phyloP scores from a whole-genome alignment of 345 rosid species.

The Lumnitzera racemosa region DNA sequence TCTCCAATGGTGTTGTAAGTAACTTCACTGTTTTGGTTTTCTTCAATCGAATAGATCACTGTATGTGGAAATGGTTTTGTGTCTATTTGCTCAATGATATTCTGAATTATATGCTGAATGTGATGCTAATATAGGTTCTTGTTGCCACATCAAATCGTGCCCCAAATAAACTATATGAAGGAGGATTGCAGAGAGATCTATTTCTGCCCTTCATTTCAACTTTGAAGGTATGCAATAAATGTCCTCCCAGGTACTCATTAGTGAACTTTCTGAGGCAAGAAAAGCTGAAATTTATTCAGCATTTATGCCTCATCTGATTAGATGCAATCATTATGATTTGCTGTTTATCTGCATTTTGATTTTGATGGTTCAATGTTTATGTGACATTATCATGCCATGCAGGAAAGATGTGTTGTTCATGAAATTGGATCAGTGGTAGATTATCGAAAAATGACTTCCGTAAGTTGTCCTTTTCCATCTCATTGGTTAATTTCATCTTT shows the following conservation, averaged over 20 bases:
- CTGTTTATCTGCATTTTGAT: neutral
- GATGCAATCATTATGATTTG: neutral
- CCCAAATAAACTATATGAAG: constrained; percentile 96
- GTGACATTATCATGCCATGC: constrained; percentile 7
- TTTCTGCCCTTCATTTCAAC: constrained; percentile 84
- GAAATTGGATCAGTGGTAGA: constrained; percentile 90
- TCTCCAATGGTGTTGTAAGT: constrained; percentile 86
- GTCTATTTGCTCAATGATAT: constrained; percentile 8
- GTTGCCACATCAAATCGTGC: constrained; percentile 95
- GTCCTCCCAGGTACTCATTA: constrained; percentile 1
- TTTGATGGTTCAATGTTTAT: neutral
- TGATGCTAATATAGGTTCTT: constrained; percentile 68
- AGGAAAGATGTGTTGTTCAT: constrained; percentile 76
- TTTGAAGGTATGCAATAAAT: constrained; percentile 48
- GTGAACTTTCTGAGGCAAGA: neutral
- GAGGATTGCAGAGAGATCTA: constrained; percentile 97
- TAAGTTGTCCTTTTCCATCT: constrained; percentile 17
- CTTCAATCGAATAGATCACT: neutral
- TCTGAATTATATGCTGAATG: constrained; percentile 16
- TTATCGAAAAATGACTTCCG: constrained; percentile 88
- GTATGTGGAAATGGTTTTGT: neutral
- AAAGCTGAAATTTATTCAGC: neutral
- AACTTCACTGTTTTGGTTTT: constrained; percentile 4
- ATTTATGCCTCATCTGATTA: neutral
- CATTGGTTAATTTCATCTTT: constrained; percentile 9